phyloP scores from a whole-genome alignment of 208 protist genomes.

The Trypanosoma cruzi region DNA sequence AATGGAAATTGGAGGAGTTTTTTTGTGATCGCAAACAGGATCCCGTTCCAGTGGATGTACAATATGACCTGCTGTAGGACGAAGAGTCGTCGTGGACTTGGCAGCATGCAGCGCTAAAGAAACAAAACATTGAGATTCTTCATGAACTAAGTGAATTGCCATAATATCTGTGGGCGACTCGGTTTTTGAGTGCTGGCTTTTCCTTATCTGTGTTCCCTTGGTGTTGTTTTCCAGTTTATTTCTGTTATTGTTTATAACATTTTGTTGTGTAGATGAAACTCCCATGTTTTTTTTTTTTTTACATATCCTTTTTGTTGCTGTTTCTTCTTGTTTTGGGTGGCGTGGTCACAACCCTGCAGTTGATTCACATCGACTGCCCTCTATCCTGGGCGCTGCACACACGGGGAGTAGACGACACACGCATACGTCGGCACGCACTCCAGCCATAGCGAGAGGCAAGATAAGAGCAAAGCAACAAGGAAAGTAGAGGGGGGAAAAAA shows the following conservation, averaged over 20 bases:
- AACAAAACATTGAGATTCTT: neutral
- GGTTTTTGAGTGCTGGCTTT: neutral
- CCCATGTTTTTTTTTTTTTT: neutral
- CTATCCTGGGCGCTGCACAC: neutral
- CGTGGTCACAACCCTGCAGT: neutral
- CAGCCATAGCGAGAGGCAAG: neutral
- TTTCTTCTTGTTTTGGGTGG: neutral
- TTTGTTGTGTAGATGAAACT: too few species aligned
- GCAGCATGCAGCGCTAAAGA: too few species aligned
- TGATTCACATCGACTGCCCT: neutral
- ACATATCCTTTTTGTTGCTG: neutral
- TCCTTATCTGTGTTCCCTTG: neutral
- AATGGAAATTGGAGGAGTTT: conserved; percentile 77
- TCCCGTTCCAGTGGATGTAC: conserved; percentile 32
- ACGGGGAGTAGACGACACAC: too few species aligned
- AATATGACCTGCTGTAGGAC: conserved; percentile 54
- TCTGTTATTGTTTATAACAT: neutral
- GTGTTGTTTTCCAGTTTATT: conserved; percentile 1
- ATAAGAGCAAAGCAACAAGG: too few species aligned
- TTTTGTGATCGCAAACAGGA: conserved; percentile 39
- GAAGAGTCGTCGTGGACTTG: neutral
- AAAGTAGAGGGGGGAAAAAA: neutral
- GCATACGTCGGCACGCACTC: neutral
- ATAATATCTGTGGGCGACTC: neutral
- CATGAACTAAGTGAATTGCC: neutral